Base-by-base conservation (phyloP, 2,329 filamentous ascomycete genomes). In the Aspergillus calidoustus region DNA sequence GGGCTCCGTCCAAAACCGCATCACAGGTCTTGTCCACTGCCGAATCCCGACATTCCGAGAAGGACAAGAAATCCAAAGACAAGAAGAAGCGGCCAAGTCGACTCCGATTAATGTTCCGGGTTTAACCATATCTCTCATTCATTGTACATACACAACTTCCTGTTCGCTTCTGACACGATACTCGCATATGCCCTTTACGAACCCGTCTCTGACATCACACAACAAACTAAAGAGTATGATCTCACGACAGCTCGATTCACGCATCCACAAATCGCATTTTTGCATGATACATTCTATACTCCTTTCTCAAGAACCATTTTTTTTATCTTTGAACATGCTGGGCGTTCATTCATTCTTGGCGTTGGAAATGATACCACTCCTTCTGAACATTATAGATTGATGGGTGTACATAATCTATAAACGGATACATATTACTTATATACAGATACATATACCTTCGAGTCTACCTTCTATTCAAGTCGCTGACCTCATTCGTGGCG, bases 61-160 rank as follows among this genome's bases (percentile, higher is more conserved):
- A 68, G 17, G 74, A 72, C 38, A 68, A 62, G 58, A 68, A 69
- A 43, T 62, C 69, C 11, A 69, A 72, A 52, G 72, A 79, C 54
- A 76, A 75, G 60, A 75, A 73, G 64, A 79, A 78, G 65, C 77
- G 76, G 19, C 75, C 77, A 13, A 80, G 78, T 61, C 71, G 70
- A 11, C 62, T 77, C 52, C 74, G 75, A 46, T 63, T 77, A 28
- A 76, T 77, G 70, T 76, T 77, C 55, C 75, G 72, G 22, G 54
- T 67, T 64, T 70, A 67, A 68, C 65, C 4, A 48, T 38, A 17
- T 19, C 19, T 34, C 51, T 41, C 8, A 5, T 15, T 41, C 15
- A 41, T 41, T 41, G 34, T 41, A 41, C 34, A 41, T 41, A 41
- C 22, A 47, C 47, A 46, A 46, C 22, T 41, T 28, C 22, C 55